These are phyloP conservation scores for Heritiera littoralis DNA, from an alignment of 345 rosid species.

Conservation along the genomic window DNA sequence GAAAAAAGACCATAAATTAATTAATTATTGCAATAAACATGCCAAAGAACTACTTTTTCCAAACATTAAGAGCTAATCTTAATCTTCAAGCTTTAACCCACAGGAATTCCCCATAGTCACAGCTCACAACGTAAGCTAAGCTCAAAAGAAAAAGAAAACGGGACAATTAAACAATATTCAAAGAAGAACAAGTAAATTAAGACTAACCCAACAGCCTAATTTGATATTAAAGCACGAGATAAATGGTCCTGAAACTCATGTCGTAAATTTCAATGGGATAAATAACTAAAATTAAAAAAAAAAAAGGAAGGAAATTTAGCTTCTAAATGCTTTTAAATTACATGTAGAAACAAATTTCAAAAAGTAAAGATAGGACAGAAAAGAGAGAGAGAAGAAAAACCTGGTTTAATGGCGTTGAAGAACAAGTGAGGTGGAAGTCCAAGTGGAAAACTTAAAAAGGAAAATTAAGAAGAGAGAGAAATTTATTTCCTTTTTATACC, in stretches of 20 bases:
- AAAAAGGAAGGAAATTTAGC: not conserved
- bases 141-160: not conserved
- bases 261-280: not conserved
- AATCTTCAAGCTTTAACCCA: not conserved
- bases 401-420: constrained; percentile 39
- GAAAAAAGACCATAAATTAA: not conserved
- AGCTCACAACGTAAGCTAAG: not conserved
- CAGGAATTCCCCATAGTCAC: not conserved
- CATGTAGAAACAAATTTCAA: not conserved
- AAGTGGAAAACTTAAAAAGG: constrained; percentile 36
- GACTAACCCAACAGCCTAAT: not conserved
- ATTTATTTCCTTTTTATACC: too few species aligned
- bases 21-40: not conserved
- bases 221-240: not conserved
- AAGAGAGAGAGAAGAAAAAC: constrained; percentile 19
- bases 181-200: not conserved
- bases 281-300: not conserved
- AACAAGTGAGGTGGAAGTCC: constrained; percentile 63
- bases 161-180: not conserved
- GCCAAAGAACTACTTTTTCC: not conserved
- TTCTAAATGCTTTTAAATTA: not conserved
- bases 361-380: not conserved
- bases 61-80: constrained; percentile 19
- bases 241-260: not conserved
- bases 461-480: constrained; percentile 12